These are phyloP conservation scores for Pyrrhoderma lamaoense DNA, from an alignment of 1,284 basidiomycete genomes.

Conservation along the genomic window DNA sequence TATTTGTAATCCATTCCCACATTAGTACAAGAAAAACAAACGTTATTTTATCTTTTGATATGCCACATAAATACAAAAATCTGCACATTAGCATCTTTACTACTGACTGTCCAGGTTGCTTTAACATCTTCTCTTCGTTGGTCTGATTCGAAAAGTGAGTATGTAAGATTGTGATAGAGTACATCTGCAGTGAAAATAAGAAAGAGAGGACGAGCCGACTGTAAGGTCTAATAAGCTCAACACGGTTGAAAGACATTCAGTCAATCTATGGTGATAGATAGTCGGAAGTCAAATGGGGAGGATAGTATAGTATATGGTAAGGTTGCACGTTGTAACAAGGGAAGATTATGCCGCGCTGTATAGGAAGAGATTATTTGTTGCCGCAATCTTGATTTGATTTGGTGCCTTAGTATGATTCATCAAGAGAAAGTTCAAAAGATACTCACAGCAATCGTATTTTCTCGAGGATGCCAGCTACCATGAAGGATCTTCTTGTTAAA, in stretches of 20 bases:
- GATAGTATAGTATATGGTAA: neutral
- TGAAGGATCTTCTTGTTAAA: conserved; percentile 99
- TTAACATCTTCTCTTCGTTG: conserved; percentile 9
- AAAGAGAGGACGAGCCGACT: conserved; percentile 12
- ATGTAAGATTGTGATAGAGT: conserved; percentile 15
- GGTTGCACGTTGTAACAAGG: neutral
- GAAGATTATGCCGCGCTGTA: conserved; percentile 70
- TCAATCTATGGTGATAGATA: neutral
- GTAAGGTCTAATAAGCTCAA: neutral
- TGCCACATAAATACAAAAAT: conserved; percentile 9
- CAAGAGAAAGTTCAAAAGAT: neutral
- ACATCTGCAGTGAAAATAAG: conserved; percentile 14
- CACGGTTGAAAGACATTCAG: too few relatives aligned
- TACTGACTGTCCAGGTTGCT: conserved; percentile 15
- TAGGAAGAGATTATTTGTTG: conserved; percentile 89
- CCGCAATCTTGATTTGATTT: conserved; percentile 62
- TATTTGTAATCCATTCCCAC: too few relatives aligned
- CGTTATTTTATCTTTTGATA: neutral
- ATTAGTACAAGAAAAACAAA: neutral
- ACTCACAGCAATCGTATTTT: conserved; percentile 94
- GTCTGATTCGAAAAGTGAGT: conserved; percentile 1
- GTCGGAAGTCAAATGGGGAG: neutral
- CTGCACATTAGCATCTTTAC: conserved; percentile 14
- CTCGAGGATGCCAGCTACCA: conserved; percentile 94
- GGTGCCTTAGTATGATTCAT: conserved; percentile 12